phyloP scores from a whole-genome alignment of 2,329 filamentous ascomycete genomes.

The Colletotrichum horii region DNA sequence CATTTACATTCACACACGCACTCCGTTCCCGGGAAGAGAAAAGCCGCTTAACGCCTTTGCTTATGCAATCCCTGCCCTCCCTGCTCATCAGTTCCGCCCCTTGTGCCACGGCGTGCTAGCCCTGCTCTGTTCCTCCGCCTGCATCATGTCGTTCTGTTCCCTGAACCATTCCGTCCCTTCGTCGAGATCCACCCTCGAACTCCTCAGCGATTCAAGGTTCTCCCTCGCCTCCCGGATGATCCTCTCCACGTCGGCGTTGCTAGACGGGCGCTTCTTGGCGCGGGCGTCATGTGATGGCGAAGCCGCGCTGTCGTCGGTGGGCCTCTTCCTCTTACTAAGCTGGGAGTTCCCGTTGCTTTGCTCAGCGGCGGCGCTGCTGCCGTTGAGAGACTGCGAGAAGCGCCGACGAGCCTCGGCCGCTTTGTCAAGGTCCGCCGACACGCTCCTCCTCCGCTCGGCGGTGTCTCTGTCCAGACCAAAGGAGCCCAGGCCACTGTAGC shows the following conservation, averaged over 20 bases:
- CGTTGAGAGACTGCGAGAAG: slow-evolving; percentile 21
- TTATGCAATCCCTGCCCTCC: slow-evolving; percentile 2
- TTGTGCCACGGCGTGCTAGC: slow-evolving; percentile 40
- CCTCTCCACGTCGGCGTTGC: slow-evolving; percentile 36
- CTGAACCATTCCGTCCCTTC: slow-evolving; percentile 52
- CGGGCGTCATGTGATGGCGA: slow-evolving; percentile 16
- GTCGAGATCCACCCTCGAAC: slow-evolving; percentile 49
- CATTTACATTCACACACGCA: neutral
- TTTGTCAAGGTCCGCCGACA: slow-evolving; percentile 39
- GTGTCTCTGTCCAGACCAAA: slow-evolving; percentile 36
- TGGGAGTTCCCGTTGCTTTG: slow-evolving; percentile 22
- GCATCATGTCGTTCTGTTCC: slow-evolving; percentile 48
- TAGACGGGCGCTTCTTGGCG: slow-evolving; percentile 31
- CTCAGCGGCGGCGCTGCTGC: neutral
- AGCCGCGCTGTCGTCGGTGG: slow-evolving; percentile 15
- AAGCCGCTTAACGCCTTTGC: slow-evolving; percentile 14
- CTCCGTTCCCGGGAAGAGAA: neutral
- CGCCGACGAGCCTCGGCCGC: slow-evolving; percentile 17
- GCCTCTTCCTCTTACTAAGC: slow-evolving; percentile 28
- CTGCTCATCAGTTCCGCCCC: neutral
- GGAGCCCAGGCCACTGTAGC: slow-evolving; percentile 40
- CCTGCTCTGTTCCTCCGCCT: slow-evolving; percentile 40
- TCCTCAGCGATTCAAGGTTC: slow-evolving; percentile 40
- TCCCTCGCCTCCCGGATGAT: slow-evolving; percentile 46
- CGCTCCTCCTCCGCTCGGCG: slow-evolving; percentile 19